These are phyloP conservation scores for Arabidopsis lyrata DNA, from an alignment of 441 rosid species.

Conservation along the genomic window DNA sequence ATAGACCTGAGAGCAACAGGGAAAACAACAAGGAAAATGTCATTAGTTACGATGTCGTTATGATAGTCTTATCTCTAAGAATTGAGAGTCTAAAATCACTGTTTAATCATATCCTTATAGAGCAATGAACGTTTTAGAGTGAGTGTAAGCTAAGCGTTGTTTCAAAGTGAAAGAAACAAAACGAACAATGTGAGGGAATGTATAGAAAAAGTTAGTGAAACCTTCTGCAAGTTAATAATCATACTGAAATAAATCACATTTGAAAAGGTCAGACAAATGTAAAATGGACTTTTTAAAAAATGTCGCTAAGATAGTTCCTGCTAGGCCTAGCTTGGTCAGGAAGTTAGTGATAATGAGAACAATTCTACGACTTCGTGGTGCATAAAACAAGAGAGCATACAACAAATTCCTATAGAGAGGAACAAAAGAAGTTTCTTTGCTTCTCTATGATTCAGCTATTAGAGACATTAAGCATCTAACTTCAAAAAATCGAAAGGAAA, in stretches of 20 bases:
- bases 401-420: neutral
- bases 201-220: neutral
- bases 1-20: conserved; percentile 61
- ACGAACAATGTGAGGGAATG: neutral
- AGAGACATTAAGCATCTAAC: neutral
- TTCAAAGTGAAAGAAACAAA: neutral
- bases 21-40: conserved; percentile 4
- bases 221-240: neutral
- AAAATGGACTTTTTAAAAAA: neutral
- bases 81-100: neutral
- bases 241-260: neutral
- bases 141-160: conserved; percentile 1
- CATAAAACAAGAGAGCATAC: neutral
- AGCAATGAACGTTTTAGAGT: neutral
- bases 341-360: neutral
- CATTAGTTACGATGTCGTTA: neutral
- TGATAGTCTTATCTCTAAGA: neutral
- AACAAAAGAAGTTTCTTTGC: neutral
- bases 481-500: neutral
- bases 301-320: neutral
- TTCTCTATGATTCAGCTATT: conserved; percentile 1
- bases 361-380: neutral
- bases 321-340: neutral
- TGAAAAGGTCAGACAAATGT: neutral
- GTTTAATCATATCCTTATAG: neutral